Base-by-base conservation (phyloP, 345 rosid genomes). In the Ailanthus altissimus region DNA sequence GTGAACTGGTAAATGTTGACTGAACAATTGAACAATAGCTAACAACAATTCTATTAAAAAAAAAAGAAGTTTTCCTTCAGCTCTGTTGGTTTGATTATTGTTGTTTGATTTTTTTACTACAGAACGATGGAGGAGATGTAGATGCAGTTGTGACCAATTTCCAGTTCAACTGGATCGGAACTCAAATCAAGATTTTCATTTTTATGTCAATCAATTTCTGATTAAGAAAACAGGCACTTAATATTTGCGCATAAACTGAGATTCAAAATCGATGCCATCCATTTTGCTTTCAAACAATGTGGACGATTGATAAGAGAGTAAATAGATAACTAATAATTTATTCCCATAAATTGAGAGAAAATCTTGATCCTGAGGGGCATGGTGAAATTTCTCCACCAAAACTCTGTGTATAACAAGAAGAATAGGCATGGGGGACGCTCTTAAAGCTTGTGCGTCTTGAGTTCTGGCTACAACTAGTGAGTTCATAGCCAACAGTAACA, bases 381-480 rank as follows among this genome's bases (percentile, higher is more conserved):
- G 77, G 97, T 40, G 97, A 92, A 28, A 91, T 81, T 81, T 91
- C 91, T 1, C 89, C 93, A 71, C 87, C 84, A 68, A 79, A 64
- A 63, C 93, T 84, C 28, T 82, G 92, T 56, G 80, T 78, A 42
- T 85, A 84, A 71, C 85, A 81, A 13, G 85, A 83, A 26, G 90
- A 87, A 75, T 82, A 74, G 56, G 9, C 8, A 18, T 88, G 87
- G 28, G 85, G 85, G 53, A 85, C 81, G 56, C 94, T 94, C 89
- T 90, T 89, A 79, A 90, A 91, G 83, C 94, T 88, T 16, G 90
- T 93, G 78, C 93, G 90, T 73, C 89, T 88, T 81, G 89, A 77
- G 79, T 78, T 87, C 81, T 85, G 83, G 82, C 86, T 60, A 63
- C 73, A 77, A 38, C 75, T 45, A 43, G 70, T 51, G 0, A 53